These are phyloP conservation scores for Huntiella decipiens DNA, from an alignment of 2,329 filamentous ascomycete genomes.

Conservation along the genomic window DNA sequence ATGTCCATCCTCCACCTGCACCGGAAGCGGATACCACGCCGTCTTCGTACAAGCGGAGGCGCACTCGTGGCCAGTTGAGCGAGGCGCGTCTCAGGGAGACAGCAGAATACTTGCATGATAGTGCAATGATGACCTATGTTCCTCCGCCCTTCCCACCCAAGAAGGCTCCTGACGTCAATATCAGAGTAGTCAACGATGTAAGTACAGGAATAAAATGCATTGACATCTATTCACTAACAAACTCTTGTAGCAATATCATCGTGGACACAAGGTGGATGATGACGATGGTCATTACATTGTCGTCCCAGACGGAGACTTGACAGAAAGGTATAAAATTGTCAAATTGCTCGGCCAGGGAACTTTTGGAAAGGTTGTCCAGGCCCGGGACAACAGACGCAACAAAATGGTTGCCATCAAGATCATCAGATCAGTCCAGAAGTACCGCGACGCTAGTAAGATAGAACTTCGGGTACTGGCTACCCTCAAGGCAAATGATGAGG, in stretches of 20 bases:
- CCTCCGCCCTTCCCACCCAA: conserved; percentile 76
- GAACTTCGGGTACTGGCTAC: conserved; percentile 86
- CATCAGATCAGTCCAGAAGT: conserved; percentile 95
- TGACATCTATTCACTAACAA: background rate
- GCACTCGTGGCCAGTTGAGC: conserved; percentile 62
- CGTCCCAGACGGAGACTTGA: conserved; percentile 65
- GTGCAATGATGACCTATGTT: conserved; percentile 60
- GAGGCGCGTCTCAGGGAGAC: conserved; percentile 58
- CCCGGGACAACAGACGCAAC: conserved; percentile 57
- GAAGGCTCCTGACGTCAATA: conserved; percentile 65
- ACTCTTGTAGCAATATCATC: conserved; percentile 22
- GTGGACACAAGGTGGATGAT: conserved; percentile 67
- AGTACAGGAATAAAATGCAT: conserved; percentile 18
- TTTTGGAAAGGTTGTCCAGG: conserved; percentile 95
- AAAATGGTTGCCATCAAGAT: conserved; percentile 88
- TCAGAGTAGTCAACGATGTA: conserved; percentile 44
- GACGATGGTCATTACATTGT: conserved; percentile 97
- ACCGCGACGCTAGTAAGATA: conserved; percentile 86
- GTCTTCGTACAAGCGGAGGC: conserved; percentile 77
- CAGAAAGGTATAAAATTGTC: conserved; percentile 75
- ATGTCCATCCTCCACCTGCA: conserved; percentile 36
- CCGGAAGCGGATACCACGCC: conserved; percentile 67
- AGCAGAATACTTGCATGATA: conserved; percentile 48
- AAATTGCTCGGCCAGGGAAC: conserved; percentile 90
- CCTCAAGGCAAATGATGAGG: conserved; percentile 72